Conservation (phyloP, 2,329 filamentous ascomycete species). For the Trichoderma guizhouense region DNA sequence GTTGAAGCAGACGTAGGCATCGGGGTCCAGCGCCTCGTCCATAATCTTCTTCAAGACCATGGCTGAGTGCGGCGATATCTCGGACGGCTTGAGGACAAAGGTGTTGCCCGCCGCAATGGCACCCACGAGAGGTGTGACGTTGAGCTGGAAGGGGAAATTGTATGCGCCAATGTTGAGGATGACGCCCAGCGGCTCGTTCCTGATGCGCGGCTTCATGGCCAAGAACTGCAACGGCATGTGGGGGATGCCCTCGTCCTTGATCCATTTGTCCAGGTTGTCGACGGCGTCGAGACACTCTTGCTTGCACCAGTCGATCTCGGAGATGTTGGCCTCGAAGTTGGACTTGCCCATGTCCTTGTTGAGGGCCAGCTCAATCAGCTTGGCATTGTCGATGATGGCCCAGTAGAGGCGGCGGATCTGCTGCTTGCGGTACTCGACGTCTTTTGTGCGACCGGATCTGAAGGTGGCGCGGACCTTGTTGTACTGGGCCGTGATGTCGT, state of each 20-base stretch:
- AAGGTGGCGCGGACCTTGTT: slow-evolving; percentile 66
- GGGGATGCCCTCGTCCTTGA: slow-evolving; percentile 71
- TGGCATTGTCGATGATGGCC: slow-evolving; percentile 76
- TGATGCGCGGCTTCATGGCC: slow-evolving; percentile 69
- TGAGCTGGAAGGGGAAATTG: slow-evolving; percentile 88
- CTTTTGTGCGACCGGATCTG: slow-evolving; percentile 74
- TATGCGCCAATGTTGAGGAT: slow-evolving; percentile 86
- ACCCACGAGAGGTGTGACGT: slow-evolving; percentile 74
- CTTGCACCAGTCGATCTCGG: slow-evolving; percentile 74
- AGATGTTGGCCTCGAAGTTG: slow-evolving; percentile 66
- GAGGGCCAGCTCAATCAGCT: slow-evolving; percentile 71
- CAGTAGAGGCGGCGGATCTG: slow-evolving; percentile 96
- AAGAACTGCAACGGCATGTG: slow-evolving; percentile 68
- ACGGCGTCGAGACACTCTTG: slow-evolving; percentile 78
- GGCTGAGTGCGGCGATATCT: slow-evolving; percentile 72
- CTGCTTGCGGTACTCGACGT: slow-evolving; percentile 73
- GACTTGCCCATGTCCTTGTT: slow-evolving; percentile 76
- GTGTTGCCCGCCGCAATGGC: slow-evolving; percentile 93
- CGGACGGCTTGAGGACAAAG: slow-evolving; percentile 85
- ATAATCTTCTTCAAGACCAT: slow-evolving; percentile 78
- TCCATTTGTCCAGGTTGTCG: slow-evolving; percentile 76
- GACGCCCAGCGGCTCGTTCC: slow-evolving; percentile 82
- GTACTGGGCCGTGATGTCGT: slow-evolving; percentile 61
- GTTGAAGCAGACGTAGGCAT: slow-evolving; percentile 74
- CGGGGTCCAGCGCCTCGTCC: slow-evolving; percentile 70